Base-by-base conservation (phyloP, 2,329 filamentous ascomycete species). In the Beauveria sp. region DNA sequence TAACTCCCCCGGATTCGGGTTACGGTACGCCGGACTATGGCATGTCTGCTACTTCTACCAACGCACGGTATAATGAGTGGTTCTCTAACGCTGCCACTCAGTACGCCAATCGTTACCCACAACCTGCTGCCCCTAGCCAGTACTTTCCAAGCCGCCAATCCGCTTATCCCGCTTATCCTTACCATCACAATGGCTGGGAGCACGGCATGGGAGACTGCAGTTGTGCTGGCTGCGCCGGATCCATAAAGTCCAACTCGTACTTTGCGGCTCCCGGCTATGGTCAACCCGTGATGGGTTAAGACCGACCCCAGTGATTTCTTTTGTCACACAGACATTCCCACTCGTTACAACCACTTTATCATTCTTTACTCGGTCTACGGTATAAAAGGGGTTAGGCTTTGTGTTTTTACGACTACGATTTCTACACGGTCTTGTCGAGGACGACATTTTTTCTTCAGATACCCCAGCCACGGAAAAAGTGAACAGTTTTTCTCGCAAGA, bases 21-120 rank as follows among this genome's bases (percentile, higher is more conserved):
- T 86, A 86, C 62, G 82, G 83, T 49, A 86, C 83, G 0, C 83
- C 83, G 5, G 83, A 86, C 66, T 83, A 85, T 65, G 74, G 77
- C 54, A 79, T 80, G 70, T 84, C 83, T 48, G 80, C 83, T 4
- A 77, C 82, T 0, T 80, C 82, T 1, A 76, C 77, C 65, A 84
- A 84, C 61, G 74, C 78, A 24, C 80, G 77, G 42, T 85, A 85
- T 71, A 80, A 82, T 28, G 83, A 86, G 49, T 86, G 81, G 81
- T 84, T 85, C 63, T 73, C 75, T 9, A 76, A 79, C 62, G 74
- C 75, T 45, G 70, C 74, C 24, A 73, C 74, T 7, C 77, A 77
- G 67, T 78, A 79, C 64, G 74, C 75, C 65, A 75, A 64, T 20
- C 77, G 77, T 20, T 82, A 80, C 61, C 76, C 79, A 54, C 76